These are phyloP conservation scores for Fraxinus sp. DNA, from an alignment of 305 asterid genomes.

Conservation along the genomic window DNA sequence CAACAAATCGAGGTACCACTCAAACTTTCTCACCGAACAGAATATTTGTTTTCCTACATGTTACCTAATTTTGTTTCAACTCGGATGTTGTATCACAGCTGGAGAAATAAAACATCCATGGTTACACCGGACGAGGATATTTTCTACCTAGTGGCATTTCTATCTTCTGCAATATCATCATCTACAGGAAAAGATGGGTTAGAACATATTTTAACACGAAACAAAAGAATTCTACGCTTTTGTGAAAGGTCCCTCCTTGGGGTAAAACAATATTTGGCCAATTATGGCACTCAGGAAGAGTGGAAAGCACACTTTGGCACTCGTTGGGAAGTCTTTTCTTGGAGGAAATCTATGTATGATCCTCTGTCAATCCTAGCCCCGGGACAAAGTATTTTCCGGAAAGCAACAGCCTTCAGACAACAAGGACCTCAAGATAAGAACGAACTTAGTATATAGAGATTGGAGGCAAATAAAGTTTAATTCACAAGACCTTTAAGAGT, in stretches of 20 bases:
- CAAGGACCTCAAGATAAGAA: background rate
- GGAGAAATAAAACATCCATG: conserved; percentile 48
- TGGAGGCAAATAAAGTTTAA: background rate
- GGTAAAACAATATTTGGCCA: conserved; percentile 48
- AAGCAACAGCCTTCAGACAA: conserved; percentile 28
- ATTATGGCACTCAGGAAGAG: conserved; percentile 40
- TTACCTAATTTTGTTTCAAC: conserved; percentile 1
- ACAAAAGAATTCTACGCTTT: conserved; percentile 34
- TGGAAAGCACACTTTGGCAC: conserved; percentile 52
- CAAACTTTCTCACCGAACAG: background rate
- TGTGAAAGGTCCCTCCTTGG: conserved; percentile 35
- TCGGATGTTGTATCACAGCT: conserved; percentile 27
- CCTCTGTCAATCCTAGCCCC: conserved; percentile 56
- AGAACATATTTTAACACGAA: conserved; percentile 33
- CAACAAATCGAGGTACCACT: conserved; percentile 41
- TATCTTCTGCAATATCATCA: conserved; percentile 43
- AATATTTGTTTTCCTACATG: background rate
- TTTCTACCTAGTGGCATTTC: conserved; percentile 43
- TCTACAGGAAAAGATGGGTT: conserved; percentile 47
- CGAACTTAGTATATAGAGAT: background rate
- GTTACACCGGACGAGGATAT: conserved; percentile 49
- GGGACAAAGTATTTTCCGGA: conserved; percentile 44
- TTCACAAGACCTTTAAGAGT: background rate
- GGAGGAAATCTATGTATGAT: conserved; percentile 42
- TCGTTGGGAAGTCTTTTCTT: conserved; percentile 40